A percentile compares a stretch with the other conserved stretches of the same genome.
phyloP scores from a whole-genome alignment of 768 basidiomycete genomes.

The Boletus rubescentipes region DNA sequence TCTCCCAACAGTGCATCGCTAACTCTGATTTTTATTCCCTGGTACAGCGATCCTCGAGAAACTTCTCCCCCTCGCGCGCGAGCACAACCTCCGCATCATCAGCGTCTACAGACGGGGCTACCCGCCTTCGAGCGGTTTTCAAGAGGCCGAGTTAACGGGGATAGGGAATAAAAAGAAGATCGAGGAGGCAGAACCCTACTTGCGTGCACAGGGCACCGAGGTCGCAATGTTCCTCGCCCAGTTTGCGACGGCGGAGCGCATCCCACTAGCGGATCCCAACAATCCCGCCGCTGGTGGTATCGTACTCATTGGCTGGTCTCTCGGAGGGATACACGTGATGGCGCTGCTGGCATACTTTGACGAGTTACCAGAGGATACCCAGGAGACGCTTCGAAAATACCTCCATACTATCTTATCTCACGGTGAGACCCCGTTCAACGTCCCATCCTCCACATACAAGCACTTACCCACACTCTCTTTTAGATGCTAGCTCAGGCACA shows the following conservation, averaged over 20 bases:
- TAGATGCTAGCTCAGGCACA: constrained; percentile 3
- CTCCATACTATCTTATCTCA: constrained; percentile 21
- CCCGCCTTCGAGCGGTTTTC: constrained; percentile 24
- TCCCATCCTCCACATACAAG: background rate
- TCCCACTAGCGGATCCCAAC: constrained; percentile 11
- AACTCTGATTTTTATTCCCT: background rate
- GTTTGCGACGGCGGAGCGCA: constrained; percentile 15
- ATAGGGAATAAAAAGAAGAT: constrained; percentile 17
- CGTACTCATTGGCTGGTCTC: constrained; percentile 21
- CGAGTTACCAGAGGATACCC: constrained; percentile 2
- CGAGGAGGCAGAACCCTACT: constrained; percentile 15
- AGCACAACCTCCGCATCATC: constrained; percentile 23
- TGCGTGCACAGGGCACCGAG: constrained; percentile 17
- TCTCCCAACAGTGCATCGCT: background rate
- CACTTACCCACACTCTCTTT: background rate
- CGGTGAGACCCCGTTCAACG: constrained; percentile 8
- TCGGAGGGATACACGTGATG: constrained; percentile 11
- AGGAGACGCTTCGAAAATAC: constrained; percentile 12
- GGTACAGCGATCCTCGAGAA: constrained; percentile 13
- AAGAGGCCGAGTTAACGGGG: constrained; percentile 5
- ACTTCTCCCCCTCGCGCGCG: constrained; percentile 22
- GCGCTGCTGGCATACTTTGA: constrained; percentile 18
- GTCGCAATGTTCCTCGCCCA: constrained; percentile 18
- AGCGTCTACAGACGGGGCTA: constrained; percentile 30
- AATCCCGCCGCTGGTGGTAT: constrained; percentile 10